Conservation (phyloP, 345 rosid genomes). For the Citrus sp. region DNA sequence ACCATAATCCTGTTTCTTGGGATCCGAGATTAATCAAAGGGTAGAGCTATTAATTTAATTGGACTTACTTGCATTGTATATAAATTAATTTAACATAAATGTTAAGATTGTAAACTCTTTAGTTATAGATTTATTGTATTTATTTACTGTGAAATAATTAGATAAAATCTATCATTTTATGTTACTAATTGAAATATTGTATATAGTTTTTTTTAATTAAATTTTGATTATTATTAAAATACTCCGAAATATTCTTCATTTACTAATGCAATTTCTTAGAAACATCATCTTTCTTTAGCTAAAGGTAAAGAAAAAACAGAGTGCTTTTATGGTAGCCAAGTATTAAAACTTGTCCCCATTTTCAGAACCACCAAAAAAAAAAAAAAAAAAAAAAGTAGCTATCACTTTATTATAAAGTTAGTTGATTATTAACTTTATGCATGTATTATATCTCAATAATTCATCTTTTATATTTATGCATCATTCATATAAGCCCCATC, state of each 20-base stretch:
- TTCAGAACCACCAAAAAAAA: neutral
- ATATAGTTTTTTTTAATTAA: neutral
- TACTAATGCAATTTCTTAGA: neutral
- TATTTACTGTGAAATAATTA: neutral
- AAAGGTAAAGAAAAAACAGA: neutral
- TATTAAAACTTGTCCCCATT: neutral
- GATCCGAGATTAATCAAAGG: neutral
- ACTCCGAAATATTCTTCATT: neutral
- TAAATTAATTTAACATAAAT: neutral
- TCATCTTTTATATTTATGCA: constrained; percentile 3
- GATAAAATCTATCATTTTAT: neutral
- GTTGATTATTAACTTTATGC: neutral
- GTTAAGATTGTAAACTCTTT: neutral
- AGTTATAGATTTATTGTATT: neutral
- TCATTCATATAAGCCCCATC: neutral
- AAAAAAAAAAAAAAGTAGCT: neutral
- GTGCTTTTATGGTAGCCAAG: neutral
- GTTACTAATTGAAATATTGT: neutral
- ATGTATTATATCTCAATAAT: neutral
- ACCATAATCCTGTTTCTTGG: neutral
- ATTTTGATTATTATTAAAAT: no score
- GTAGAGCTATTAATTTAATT: neutral
- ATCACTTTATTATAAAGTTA: constrained; percentile 4
- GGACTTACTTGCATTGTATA: neutral
- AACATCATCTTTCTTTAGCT: neutral